Percentiles rank a stretch among this genome's conserved stretches.
These are phyloP conservation scores for Agastache rugosa DNA, from an alignment of 257 asterid genomes.

Conservation along the genomic window DNA sequence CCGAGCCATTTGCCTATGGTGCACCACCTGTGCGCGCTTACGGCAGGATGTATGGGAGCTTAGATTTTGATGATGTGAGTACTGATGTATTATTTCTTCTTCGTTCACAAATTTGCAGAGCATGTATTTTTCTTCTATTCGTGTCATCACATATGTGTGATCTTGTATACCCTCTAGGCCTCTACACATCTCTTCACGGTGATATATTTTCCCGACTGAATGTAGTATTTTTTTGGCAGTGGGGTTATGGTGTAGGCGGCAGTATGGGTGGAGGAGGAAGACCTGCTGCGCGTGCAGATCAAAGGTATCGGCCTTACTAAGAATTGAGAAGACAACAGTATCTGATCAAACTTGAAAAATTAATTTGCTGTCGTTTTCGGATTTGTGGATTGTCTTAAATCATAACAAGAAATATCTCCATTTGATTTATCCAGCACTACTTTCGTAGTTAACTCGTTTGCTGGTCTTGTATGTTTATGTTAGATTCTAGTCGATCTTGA, in stretches of 20 bases:
- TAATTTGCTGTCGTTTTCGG: background rate
- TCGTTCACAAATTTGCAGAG: background rate
- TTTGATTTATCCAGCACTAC: conserved; percentile 2
- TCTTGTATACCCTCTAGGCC: conserved; percentile 4
- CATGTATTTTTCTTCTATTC: background rate
- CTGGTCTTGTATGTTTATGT: conserved; percentile 3
- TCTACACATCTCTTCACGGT: conserved; percentile 23
- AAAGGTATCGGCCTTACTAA: conserved; percentile 88
- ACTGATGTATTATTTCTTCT: conserved; percentile 21
- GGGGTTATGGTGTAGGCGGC: conserved; percentile 92
- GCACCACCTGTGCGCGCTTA: conserved; percentile 86
- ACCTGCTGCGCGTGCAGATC: conserved; percentile 81
- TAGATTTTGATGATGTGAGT: conserved; percentile 95
- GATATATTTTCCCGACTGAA: conserved; percentile 24
- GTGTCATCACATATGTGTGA: background rate
- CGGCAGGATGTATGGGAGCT: conserved; percentile 88
- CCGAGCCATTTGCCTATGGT: conserved; percentile 82
- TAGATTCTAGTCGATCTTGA: conserved; percentile 13
- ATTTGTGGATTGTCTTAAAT: conserved; percentile 17
- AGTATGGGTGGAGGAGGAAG: conserved; percentile 70
- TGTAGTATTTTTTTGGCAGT: conserved; percentile 52
- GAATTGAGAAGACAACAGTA: background rate
- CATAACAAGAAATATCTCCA: conserved; percentile 19
- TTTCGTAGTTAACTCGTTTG: background rate
- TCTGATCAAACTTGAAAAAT: conserved; percentile 7